Evolutionary conservation across 257 asterid species (phyloP).

Genomic region (Jasminum sambac): DNA sequence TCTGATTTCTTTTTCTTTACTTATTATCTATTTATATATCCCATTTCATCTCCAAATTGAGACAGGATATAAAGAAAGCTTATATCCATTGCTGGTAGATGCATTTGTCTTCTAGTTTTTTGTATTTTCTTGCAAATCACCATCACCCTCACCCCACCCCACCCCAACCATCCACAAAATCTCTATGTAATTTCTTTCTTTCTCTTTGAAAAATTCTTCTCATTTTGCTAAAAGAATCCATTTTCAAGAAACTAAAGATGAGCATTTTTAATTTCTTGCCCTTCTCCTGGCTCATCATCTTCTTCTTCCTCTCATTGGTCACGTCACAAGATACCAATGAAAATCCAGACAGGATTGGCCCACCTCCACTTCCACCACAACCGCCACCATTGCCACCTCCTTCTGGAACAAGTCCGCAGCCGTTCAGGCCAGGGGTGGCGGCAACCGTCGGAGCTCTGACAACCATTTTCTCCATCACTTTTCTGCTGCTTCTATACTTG

Average conservation of each 20-base stretch:
- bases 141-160: no score
- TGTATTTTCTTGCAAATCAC: slow-evolving; percentile 21
- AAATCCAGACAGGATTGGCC: not conserved
- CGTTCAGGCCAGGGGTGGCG: slow-evolving; percentile 58
- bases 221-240: slow-evolving; percentile 11
- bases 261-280: slow-evolving; percentile 27
- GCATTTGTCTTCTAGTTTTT: slow-evolving; percentile 37
- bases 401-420: slow-evolving; percentile 7
- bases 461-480: slow-evolving; percentile 58
- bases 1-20: not conserved
- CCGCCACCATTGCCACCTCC: slow-evolving; percentile 27
- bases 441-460: slow-evolving; percentile 56
- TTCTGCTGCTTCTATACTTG: slow-evolving; percentile 58
- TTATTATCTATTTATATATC: not conserved
- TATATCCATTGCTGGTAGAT: slow-evolving; percentile 24
- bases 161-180: not conserved
- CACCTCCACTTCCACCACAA: slow-evolving; percentile 19
- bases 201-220: slow-evolving; percentile 19
- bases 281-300: slow-evolving; percentile 22
- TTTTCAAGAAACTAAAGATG: slow-evolving; percentile 31
- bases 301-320: slow-evolving; percentile 4
- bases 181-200: slow-evolving; percentile 27
- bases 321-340: slow-evolving; percentile 12
- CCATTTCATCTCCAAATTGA: slow-evolving; percentile 27
- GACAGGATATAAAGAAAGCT: slow-evolving; percentile 6